Conservation (phyloP, 495 filamentous ascomycete genomes). For the Delitschia confertaspora region DNA sequence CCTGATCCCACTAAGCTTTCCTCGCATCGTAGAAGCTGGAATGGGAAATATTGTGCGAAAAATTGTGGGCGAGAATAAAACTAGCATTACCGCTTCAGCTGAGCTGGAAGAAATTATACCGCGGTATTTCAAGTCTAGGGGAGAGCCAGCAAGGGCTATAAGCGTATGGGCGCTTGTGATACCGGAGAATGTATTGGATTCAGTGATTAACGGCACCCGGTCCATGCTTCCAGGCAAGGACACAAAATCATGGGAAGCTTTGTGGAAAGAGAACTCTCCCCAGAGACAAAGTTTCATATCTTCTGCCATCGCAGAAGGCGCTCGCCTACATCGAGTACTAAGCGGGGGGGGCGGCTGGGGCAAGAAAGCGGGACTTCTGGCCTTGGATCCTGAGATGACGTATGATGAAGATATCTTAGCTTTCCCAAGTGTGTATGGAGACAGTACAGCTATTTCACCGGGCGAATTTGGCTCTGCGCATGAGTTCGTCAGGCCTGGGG, state of each 20-base stretch:
- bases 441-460: not conserved
- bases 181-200: slow-evolving; percentile 2
- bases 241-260: slow-evolving; percentile 1
- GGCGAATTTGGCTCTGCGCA: slow-evolving; percentile 12
- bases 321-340: slow-evolving; percentile 40
- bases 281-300: slow-evolving; percentile 12
- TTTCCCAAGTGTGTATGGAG: not conserved
- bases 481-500: slow-evolving; percentile 15
- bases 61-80: slow-evolving; percentile 42
- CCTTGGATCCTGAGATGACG: slow-evolving; percentile 62
- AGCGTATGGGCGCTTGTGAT: slow-evolving; percentile 69
- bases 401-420: not conserved
- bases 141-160: slow-evolving; percentile 43
- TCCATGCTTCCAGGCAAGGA: not conserved
- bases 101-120: slow-evolving; percentile 65
- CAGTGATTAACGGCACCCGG: not conserved
- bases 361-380: slow-evolving; percentile 70
- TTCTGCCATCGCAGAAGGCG: slow-evolving; percentile 14
- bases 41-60: slow-evolving; percentile 79
- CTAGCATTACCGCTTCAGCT: slow-evolving; percentile 56
- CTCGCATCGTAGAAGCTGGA: slow-evolving; percentile 53
- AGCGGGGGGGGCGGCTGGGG: slow-evolving; percentile 93
- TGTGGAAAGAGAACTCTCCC: slow-evolving; percentile 16
- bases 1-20: slow-evolving; percentile 54
- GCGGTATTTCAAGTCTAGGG: slow-evolving; percentile 43